Evolutionary conservation across 1,284 basidiomycete genomes (phyloP), one percentile per base, ranked within the genome.

Genomic region (Phaffia rhodozyma): DNA sequence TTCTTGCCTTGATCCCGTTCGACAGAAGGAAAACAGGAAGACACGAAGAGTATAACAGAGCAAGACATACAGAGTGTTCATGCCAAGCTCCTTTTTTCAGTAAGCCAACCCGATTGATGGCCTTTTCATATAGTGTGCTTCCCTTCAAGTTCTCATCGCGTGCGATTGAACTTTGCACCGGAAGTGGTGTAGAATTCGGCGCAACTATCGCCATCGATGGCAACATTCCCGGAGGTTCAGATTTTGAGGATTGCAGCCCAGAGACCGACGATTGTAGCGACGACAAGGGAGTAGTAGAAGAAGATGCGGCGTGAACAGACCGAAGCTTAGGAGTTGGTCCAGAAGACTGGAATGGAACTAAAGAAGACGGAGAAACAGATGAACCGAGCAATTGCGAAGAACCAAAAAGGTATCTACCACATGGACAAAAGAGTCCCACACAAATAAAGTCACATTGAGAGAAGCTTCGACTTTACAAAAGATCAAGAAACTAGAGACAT

Each of bases 31-130:
- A 47, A 71, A 67, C 53, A 73, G 21, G 30, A 34, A 21, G 30
- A 54, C 16, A 3, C 25, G 30, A 43, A 23, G 54, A 59, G 2
- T 21, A 23, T 55, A 30, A 43, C 38, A 47, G 25, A 61, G 1
- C 43, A 53, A 6, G 23, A 55, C 67, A 50, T 30, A 69, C 69
- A 0, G 90, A 93, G 73, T 96, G 92, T 71, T 94, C 91, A 69
- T 87, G 83, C 77, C 94, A 94, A 0, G 90, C 86, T 0, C 91
- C 91, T 27, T 77, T 75, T 72, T 96, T 94, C 70, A 94, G 86
- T 69, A 85, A 76, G 69, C 82, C 83, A 67, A 94, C 85, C 63
- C 91, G 86, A 68, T 79, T 81, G 68, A 97, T 86, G 13, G 84
- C 84, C 73, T 89, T 79, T 69, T 87, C 88, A 75, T 91, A 93